These are phyloP conservation scores for Phytophthora sp. DNA, from an alignment of 352 stramenopile species.

Conservation along the genomic window DNA sequence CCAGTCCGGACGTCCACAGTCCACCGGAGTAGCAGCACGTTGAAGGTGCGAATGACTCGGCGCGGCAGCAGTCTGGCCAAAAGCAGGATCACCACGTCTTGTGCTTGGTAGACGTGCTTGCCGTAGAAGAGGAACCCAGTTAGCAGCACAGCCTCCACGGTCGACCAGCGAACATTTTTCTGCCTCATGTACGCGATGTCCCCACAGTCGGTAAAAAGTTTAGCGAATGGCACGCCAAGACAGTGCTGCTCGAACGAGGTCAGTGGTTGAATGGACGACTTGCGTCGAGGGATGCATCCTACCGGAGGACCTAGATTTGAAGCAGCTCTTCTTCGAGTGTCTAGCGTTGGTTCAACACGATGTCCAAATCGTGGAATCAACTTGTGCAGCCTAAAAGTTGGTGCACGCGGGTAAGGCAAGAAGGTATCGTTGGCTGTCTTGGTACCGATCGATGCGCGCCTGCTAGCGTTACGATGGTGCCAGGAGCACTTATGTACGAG, in stretches of 20 bases:
- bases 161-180: neutral
- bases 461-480: neutral
- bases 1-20: neutral
- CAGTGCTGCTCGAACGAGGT: conserved; percentile 20
- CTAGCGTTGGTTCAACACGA: neutral
- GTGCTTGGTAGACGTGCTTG: conserved; percentile 13
- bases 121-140: conserved; percentile 20
- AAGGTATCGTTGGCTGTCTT: too few relatives aligned
- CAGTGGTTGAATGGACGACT: neutral
- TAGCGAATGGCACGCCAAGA: conserved; percentile 1
- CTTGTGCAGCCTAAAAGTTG: neutral
- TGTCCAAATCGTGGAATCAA: neutral
- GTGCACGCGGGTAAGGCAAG: neutral
- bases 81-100: conserved; percentile 12
- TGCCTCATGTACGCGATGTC: conserved; percentile 15
- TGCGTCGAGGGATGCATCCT: neutral
- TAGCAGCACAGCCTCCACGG: conserved; percentile 13
- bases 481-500: neutral
- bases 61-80: conserved; percentile 7
- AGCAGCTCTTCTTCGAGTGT: neutral
- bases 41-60: conserved; percentile 20
- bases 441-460: too few relatives aligned
- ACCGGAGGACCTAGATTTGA: neutral
- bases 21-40: conserved; percentile 20
- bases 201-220: conserved; percentile 13